Evolutionary conservation across 78 protist species (phyloP).

Genomic region (Dictyostelium brefeldianum): DNA sequence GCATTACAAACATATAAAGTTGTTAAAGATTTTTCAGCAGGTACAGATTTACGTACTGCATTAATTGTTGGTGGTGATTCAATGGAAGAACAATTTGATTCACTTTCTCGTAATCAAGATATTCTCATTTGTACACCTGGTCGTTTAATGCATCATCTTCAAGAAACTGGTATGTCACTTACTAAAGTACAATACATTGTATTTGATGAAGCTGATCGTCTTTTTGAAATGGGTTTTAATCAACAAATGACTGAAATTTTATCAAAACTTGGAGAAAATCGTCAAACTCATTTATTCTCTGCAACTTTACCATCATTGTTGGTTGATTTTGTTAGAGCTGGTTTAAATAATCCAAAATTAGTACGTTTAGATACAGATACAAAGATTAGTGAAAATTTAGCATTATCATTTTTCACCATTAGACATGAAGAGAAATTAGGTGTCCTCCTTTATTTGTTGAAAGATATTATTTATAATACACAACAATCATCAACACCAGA

Average conservation of each 20-base stretch:
- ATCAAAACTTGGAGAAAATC: slow-evolving; percentile 68
- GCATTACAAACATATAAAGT: slow-evolving; percentile 97
- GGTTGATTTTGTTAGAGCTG: slow-evolving; percentile 94
- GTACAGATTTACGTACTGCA: slow-evolving; percentile 81
- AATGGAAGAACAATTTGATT: slow-evolving; percentile 93
- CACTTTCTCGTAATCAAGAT: slow-evolving; percentile 95
- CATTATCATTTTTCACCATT: slow-evolving; percentile 77
- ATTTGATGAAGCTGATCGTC: slow-evolving; percentile 99
- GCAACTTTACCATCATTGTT: slow-evolving; percentile 98
- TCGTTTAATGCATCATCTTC: slow-evolving; percentile 94
- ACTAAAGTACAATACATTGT: slow-evolving; percentile 88
- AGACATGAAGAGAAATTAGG: slow-evolving; percentile 91
- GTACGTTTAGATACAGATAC: slow-evolving; percentile 96
- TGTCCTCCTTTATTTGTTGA: slow-evolving; percentile 86
- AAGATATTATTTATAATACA: slow-evolving; percentile 30
- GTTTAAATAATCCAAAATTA: slow-evolving; percentile 92
- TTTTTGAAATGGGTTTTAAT: slow-evolving; percentile 99
- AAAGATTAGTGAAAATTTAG: slow-evolving; percentile 90
- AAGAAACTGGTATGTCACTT: slow-evolving; percentile 89
- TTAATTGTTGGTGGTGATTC: slow-evolving; percentile 98
- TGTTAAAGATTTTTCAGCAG: slow-evolving; percentile 84
- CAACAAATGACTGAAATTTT: slow-evolving; percentile 93
- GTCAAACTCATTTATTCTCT: slow-evolving; percentile 96
- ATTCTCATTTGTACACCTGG: slow-evolving; percentile 99
- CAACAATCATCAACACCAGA: background rate